Evolutionary conservation across 1,284 basidiomycete species (phyloP), one percentile per base, ranked within the genome.

Genomic region (Bjerkandera adusta): DNA sequence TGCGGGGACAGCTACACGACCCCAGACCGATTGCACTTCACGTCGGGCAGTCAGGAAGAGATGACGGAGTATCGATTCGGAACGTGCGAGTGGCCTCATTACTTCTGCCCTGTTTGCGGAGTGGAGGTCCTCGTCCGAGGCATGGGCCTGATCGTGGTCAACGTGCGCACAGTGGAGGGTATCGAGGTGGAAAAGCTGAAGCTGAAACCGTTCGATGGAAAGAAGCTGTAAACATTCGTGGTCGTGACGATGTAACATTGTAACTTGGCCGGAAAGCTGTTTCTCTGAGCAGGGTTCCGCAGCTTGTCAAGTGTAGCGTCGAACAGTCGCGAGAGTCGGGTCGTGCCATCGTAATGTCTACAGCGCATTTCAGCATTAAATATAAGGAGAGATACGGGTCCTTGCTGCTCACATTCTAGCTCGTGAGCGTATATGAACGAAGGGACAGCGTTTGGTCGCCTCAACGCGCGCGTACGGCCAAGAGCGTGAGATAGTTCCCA

Each of bases 101-200:
- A 21, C 15, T 43, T 43, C 41, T 43, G 41, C 24, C 30, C 41
- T 3, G 24, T 22, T 7, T 43, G 41, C 32, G 41, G 41, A 3
- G 35, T 20, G 3, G 13, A 33, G 4, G 11, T 22, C 21, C n/a
- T 34, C 6, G 20, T 43, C 4, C 11, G 20, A 15, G 15, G 30
- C 29, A 22, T 16, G 18, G 41, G 27, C 30, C 10, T 34, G 3
- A 32, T 43, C 16, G 18, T 20, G 12, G 30, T 43, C 8, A 43
- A 43, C 29, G 30, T 43, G 18, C 41, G 41, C 22, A 32, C 41
- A 13, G 32, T 43, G 12, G 30, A 34, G 5, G 41, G 29, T 3
- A 13, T 43, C 1, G 41, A 43, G 15, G 11, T 43, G 8, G 20
- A 21, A n/a, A 32, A 32, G 16, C 32, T 43, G 11, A 32, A 43